phyloP scores from a whole-genome alignment of 75 land plant species.

The Cryptomeria japonica region DNA sequence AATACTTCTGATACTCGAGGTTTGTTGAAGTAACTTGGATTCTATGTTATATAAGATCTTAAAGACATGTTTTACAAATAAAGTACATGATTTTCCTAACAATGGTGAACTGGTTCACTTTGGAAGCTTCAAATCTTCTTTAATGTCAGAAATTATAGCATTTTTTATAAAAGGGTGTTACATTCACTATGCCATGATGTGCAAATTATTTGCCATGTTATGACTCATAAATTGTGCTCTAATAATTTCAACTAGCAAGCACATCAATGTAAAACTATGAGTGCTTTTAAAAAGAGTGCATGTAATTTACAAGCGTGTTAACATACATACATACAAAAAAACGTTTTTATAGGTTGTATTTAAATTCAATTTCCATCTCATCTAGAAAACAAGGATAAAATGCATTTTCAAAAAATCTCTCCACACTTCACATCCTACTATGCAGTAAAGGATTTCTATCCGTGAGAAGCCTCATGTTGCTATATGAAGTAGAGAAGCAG shows the following conservation, averaged over 20 bases:
- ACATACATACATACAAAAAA: background rate
- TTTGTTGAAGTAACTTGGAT: background rate
- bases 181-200: background rate
- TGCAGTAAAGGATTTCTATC: background rate
- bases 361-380: background rate
- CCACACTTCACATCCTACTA: background rate
- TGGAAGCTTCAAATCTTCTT: background rate
- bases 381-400: background rate
- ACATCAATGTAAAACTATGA: background rate
- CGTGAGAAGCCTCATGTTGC: background rate
- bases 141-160: background rate
- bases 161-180: background rate
- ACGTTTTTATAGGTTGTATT: background rate
- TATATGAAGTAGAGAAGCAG: conserved; percentile 28
- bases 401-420: background rate
- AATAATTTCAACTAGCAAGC: background rate
- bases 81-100: background rate
- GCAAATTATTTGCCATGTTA: background rate
- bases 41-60: background rate
- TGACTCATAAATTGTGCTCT: background rate
- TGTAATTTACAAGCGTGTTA: background rate
- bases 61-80: too few species aligned
- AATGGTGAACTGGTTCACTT: background rate
- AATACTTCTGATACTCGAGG: background rate
- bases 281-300: background rate